Base-by-base conservation (phyloP, 2,329 filamentous ascomycete species). In the Zymoseptoria tritici region DNA sequence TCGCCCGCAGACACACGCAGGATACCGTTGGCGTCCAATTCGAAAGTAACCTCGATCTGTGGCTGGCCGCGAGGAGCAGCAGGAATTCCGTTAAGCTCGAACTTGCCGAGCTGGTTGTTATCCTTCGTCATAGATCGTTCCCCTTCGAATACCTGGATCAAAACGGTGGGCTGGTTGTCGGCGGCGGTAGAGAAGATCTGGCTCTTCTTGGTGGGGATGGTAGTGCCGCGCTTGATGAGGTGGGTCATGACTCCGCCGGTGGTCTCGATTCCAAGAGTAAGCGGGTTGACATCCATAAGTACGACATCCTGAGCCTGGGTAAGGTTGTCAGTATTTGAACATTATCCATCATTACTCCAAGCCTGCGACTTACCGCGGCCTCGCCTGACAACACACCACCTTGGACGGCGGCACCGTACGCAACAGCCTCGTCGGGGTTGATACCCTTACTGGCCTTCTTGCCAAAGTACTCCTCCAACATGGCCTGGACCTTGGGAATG, bases 371-470 rank as follows among this genome's bases (percentile, higher is more conserved):
- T 57, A 67, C 68, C 65, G 67, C 88, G 73, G 88, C 85, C 80
- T 97, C 91, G 68, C 91, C 91, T 69, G 91, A 89, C 64, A 99
- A 83, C 73, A 97, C 87, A 88, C 92, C 93, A 80, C 89, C 94
- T 81, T 99, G 94, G 70, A 97, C 91, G 69, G 94, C 93, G 66
- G 94, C 94, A 80, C 94, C 94, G 76, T 92, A 97, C 74, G 94
- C 94, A 70, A 97, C 94, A 80, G 94, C 94, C 83, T 97, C 94
- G 74, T 99, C 94, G 70, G 94, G 94, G 86, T 97, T 97, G 77
- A 99, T 96, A 80, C 91, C 91, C 90, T 97, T 97, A 85, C 89
- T 92, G 71, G 92, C 91, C 84, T 94, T 92, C 90, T 97, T 97
- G 78, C 92, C 81, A 77, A 97, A 97, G 85, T 85, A 97, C 79